Evolutionary conservation across 2,329 filamentous ascomycete genomes (phyloP), one percentile per base, ranked within the genome.

Genomic region (Blastomyces gilchristii): DNA sequence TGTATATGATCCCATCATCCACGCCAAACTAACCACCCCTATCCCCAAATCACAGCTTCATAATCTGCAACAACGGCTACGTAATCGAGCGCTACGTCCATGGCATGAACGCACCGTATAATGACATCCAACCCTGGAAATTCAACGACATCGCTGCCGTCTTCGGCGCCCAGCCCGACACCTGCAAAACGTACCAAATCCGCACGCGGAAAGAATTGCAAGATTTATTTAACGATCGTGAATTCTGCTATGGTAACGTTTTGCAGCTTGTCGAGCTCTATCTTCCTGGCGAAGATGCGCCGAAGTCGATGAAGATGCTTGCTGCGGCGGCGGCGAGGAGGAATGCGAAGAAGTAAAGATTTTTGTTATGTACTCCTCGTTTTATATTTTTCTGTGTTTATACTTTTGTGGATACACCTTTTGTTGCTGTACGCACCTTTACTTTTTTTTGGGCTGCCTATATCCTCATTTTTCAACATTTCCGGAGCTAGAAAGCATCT

Each of bases 21-120:
- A 16, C 7, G 3, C 39, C 37, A 58, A 25, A 34, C 16, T 52
- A 28, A n/a, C n/a, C 39, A 31, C 34, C 58, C 25, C 18, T n/a
- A 41, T 41, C 34, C 58, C 25, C 18, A 22, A 47, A 41, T 11
- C 11, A 90, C 71, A 86, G 93, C 66, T 93, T 96, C 73, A 81
- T 94, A 66, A 87, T 96, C 68, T 91, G 89, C 81, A 95, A 95
- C 73, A 85, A 92, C 50, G 91, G 91, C 12, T 96, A 89, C 77
- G 94, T 91, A 11, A 94, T 95, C 73, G 91, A 96, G 77, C 85
- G 91, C 39, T 89, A 85, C 73, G 95, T 96, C 70, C 91, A 96
- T 75, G 90, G 90, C 61, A 88, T 88, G 85, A 80, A 91, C 9
- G 89, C 84, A 41, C 73, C 72, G 34, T 96, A 96, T 79, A 96